Conservation (phyloP, 2,329 filamentous ascomycete species). For the Clonostachys rhizophaga region DNA sequence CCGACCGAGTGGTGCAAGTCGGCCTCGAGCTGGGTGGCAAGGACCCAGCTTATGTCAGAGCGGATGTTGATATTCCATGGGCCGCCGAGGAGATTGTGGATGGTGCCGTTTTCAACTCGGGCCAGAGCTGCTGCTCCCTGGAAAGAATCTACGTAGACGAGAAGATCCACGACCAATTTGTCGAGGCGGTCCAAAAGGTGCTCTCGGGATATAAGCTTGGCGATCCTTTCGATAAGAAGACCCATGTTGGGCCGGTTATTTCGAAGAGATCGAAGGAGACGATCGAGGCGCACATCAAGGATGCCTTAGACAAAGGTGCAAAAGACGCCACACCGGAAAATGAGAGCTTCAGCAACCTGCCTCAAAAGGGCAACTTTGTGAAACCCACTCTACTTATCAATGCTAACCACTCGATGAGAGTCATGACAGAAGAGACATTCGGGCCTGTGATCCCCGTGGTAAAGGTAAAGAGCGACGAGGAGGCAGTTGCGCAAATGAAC, state of each 20-base stretch:
- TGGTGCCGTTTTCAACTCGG: constrained; percentile 94
- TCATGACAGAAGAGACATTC: constrained; percentile 95
- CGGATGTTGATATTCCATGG: constrained; percentile 85
- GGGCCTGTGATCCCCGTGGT: constrained; percentile 88
- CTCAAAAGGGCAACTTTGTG: constrained; percentile 81
- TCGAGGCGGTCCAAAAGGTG: constrained; percentile 74
- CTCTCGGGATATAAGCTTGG: constrained; percentile 79
- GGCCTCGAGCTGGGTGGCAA: constrained; percentile 92
- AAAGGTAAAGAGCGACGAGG: constrained; percentile 75
- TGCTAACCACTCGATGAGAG: constrained; percentile 76
- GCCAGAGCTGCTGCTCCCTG: constrained; percentile 94
- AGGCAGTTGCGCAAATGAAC: constrained; percentile 85
- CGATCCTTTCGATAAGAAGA: constrained; percentile 75
- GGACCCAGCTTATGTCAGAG: constrained; percentile 84
- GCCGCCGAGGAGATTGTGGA: constrained; percentile 93
- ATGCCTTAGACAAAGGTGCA: constrained; percentile 79
- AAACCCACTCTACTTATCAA: constrained; percentile 76
- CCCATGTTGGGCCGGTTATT: constrained; percentile 84
- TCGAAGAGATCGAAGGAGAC: constrained; percentile 73
- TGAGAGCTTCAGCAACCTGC: constrained; percentile 66
- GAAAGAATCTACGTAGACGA: constrained; percentile 90
- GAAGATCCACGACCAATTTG: constrained; percentile 77
- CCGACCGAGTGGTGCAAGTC: constrained; percentile 79
- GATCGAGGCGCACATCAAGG: constrained; percentile 75
- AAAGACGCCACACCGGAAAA: constrained; percentile 82